These are phyloP conservation scores for Aspergillus fumigatiaffinis DNA, from an alignment of 2,329 filamentous ascomycete species.

Conservation along the genomic window DNA sequence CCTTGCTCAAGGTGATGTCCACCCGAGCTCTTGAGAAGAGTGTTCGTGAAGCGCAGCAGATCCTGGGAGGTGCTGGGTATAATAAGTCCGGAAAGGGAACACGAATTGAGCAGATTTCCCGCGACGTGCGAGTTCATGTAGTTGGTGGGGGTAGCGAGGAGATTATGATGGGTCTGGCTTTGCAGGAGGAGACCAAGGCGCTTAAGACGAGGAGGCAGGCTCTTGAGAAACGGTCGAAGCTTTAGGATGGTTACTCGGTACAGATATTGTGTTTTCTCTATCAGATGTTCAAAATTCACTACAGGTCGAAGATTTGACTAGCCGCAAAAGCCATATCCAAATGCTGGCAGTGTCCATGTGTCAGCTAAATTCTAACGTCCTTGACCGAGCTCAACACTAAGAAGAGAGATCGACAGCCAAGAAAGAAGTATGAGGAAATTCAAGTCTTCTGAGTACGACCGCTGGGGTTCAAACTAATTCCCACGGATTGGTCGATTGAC, in stretches of 20 bases:
- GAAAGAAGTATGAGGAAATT: neutral
- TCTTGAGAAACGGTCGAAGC: slow-evolving; percentile 24
- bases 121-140: slow-evolving; percentile 48
- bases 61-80: slow-evolving; percentile 53
- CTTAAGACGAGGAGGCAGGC: slow-evolving; percentile 23
- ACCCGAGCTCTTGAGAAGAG: slow-evolving; percentile 52
- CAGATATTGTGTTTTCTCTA: neutral
- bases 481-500: neutral
- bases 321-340: neutral
- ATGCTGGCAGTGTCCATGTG: too few species aligned
- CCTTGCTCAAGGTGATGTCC: slow-evolving; percentile 50
- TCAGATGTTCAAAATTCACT: neutral
- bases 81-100: slow-evolving; percentile 48
- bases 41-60: slow-evolving; percentile 53
- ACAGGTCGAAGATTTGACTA: neutral
- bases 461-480: neutral
- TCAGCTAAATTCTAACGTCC: too few species aligned
- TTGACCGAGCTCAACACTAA: too few species aligned
- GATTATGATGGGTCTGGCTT: slow-evolving; percentile 36
- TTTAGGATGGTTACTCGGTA: slow-evolving; percentile 8
- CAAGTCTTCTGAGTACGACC: neutral
- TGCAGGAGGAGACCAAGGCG: slow-evolving; percentile 30
- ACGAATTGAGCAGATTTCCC: slow-evolving; percentile 51
- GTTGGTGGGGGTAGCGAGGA: slow-evolving; percentile 41
- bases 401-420: too few species aligned